phyloP scores from a whole-genome alignment of 106 monocot genomes.

The Agapanthus africanus region DNA sequence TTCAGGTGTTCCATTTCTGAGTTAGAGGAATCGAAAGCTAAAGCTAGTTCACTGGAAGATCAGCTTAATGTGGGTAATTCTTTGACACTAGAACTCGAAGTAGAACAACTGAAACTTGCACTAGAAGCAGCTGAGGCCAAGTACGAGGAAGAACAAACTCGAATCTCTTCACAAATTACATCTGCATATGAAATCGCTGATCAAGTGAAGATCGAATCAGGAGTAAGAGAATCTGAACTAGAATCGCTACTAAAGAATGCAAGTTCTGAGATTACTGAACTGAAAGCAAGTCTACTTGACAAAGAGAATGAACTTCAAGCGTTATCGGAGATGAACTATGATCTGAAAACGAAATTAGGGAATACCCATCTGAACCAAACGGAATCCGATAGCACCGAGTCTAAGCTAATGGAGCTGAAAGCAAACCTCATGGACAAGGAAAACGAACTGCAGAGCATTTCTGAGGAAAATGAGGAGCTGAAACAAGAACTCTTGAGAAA shows the following conservation, averaged over 20 bases:
- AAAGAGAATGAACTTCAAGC: conserved; percentile 14
- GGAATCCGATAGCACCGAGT: too few relatives aligned
- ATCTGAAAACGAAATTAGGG: conserved; percentile 21
- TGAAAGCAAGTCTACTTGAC: conserved; percentile 37
- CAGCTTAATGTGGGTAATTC: neutral
- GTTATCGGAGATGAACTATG: conserved; percentile 13
- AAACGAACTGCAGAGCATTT: conserved; percentile 46
- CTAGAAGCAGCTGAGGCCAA: conserved; percentile 32
- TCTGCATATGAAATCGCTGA: conserved; percentile 44
- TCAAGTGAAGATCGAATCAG: conserved; percentile 22
- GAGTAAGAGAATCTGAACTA: conserved; percentile 31
- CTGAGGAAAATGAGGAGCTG: conserved; percentile 60
- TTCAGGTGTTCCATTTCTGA: conserved; percentile 32
- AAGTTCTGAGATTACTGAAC: conserved; percentile 25
- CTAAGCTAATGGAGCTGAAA: conserved; percentile 51
- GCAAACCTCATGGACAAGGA: conserved; percentile 65
- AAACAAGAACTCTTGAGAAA: conserved; percentile 35
- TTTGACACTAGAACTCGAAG: conserved; percentile 18
- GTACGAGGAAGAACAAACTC: conserved; percentile 49
- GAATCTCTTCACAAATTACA: conserved; percentile 27
- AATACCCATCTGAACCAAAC: neutral
- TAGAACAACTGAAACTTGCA: conserved; percentile 33
- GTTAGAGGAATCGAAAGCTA: conserved; percentile 52
- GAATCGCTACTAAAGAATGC: conserved; percentile 26
- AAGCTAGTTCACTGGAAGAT: conserved; percentile 34